Conservation (phyloP, 768 basidiomycete species). For the Boletus rufocinnamomeus region DNA sequence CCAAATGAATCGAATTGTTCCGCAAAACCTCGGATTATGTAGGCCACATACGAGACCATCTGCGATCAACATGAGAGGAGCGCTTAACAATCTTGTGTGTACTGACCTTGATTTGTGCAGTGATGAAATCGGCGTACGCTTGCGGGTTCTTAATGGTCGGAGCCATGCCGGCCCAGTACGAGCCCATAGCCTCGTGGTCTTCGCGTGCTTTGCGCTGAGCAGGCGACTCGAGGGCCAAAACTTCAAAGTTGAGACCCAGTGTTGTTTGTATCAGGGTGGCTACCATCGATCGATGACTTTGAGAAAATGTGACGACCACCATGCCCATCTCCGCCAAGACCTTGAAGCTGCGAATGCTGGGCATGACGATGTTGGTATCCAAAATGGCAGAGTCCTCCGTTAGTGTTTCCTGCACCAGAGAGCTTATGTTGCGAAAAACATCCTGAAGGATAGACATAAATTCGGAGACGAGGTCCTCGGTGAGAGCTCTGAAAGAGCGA, state of each 20-base stretch:
- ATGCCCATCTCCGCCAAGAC: constrained; percentile 93
- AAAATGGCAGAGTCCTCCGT: constrained; percentile 59
- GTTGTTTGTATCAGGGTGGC: constrained; percentile 67
- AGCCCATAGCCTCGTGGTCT: constrained; percentile 79
- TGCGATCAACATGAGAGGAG: constrained; percentile 33
- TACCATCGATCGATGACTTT: constrained; percentile 71
- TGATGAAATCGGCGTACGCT: constrained; percentile 81
- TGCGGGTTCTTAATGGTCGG: constrained; percentile 68
- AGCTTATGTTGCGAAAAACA: constrained; percentile 71
- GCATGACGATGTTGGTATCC: constrained; percentile 61
- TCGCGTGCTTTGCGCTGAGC: constrained; percentile 78
- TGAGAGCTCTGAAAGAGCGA: constrained; percentile 70
- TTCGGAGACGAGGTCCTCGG: constrained; percentile 72
- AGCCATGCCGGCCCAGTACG: constrained; percentile 81
- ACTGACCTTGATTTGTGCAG: constrained; percentile 85
- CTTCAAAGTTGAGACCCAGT: constrained; percentile 76
- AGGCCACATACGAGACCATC: constrained; percentile 92
- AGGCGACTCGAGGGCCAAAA: constrained; percentile 75
- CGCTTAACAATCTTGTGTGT: neutral
- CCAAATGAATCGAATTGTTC: constrained; percentile 72
- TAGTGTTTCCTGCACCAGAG: constrained; percentile 73
- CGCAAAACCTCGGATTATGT: constrained; percentile 73
- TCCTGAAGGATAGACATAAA: constrained; percentile 83
- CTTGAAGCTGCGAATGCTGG: constrained; percentile 86
- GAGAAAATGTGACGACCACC: constrained; percentile 87